A percentile compares a stretch with the other conserved stretches of the same genome.
Evolutionary conservation across 208 protist genomes (phyloP).

Genomic region (Leishmania tarentolae): DNA sequence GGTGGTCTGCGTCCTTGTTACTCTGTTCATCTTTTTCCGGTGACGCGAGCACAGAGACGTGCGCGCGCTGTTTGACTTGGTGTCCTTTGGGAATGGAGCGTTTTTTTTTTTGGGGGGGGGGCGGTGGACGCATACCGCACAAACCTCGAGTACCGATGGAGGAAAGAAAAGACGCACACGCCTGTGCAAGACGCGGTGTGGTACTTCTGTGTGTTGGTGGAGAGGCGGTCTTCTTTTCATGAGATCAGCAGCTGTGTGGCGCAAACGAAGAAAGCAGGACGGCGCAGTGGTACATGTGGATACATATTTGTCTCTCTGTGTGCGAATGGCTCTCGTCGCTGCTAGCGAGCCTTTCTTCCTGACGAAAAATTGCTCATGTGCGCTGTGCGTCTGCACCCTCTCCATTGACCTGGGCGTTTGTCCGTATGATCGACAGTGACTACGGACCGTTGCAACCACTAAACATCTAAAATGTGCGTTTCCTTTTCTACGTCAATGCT

Average conservation of each 20-base stretch:
- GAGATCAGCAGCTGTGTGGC: not conserved
- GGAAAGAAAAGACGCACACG: not conserved
- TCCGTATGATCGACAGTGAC: not conserved
- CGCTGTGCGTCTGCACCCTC: not conserved
- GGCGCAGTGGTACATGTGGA: not conserved
- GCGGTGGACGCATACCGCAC: too few relatives aligned
- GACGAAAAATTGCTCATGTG: not conserved
- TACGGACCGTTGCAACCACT: not conserved
- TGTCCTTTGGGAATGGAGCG: not conserved
- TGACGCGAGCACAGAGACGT: not conserved
- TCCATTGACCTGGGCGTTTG: not conserved
- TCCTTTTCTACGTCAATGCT: not conserved
- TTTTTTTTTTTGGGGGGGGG: not conserved
- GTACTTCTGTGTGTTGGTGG: not conserved
- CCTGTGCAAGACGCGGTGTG: not conserved
- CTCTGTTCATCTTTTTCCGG: not conserved
- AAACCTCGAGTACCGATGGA: not conserved
- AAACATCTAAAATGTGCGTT: not conserved
- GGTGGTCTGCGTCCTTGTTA: not conserved
- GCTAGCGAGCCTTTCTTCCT: not conserved
- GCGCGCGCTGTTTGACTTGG: not conserved
- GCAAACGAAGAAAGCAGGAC: not conserved
- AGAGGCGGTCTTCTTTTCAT: not conserved
- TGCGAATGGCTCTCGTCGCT: not conserved
- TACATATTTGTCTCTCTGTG: not conserved